phyloP scores from a whole-genome alignment of 768 basidiomycete genomes.

The Chiua virens region DNA sequence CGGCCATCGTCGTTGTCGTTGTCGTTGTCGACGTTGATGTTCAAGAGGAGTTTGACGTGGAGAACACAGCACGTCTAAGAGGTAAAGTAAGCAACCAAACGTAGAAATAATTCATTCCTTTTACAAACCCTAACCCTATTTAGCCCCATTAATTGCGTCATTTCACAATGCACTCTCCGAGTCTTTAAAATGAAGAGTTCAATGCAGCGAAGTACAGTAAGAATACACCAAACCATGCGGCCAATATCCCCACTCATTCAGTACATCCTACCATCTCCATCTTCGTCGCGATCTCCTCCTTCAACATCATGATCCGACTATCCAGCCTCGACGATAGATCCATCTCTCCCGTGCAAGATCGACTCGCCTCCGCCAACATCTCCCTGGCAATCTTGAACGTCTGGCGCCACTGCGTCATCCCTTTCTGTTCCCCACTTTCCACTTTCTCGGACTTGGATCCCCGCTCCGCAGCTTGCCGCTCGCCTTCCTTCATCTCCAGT shows the following conservation, averaged over 20 bases:
- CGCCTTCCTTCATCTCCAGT: slow-evolving; percentile 63
- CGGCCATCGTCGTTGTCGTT: slow-evolving; percentile 26
- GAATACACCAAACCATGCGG: too few relatives aligned
- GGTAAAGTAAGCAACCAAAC: slow-evolving; percentile 13
- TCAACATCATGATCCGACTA: slow-evolving; percentile 65
- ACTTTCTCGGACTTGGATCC: slow-evolving; percentile 26
- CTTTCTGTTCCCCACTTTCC: slow-evolving; percentile 8
- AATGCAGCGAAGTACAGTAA: too few relatives aligned
- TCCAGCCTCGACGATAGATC: slow-evolving; percentile 72
- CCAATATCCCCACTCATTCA: slow-evolving; percentile 1
- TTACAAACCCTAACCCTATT: slow-evolving; percentile 9
- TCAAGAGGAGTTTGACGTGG: slow-evolving; percentile 3
- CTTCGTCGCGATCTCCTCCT: slow-evolving; percentile 69
- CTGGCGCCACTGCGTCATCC: slow-evolving; percentile 41
- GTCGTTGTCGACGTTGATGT: slow-evolving; percentile 4
- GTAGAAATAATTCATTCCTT: slow-evolving; percentile 7
- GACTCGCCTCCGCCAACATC: slow-evolving; percentile 53
- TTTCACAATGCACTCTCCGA: too few relatives aligned
- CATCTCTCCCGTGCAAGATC: slow-evolving; percentile 46
- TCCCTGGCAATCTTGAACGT: slow-evolving; percentile 48
- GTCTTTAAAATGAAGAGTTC: too few relatives aligned
- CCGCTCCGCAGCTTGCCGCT: slow-evolving; percentile 33
- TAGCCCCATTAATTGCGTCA: neutral
- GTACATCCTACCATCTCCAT: slow-evolving; percentile 42
- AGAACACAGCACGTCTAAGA: slow-evolving; percentile 17